Conservation (phyloP, 345 rosid genomes). For the Gossypium rotundifolium region DNA sequence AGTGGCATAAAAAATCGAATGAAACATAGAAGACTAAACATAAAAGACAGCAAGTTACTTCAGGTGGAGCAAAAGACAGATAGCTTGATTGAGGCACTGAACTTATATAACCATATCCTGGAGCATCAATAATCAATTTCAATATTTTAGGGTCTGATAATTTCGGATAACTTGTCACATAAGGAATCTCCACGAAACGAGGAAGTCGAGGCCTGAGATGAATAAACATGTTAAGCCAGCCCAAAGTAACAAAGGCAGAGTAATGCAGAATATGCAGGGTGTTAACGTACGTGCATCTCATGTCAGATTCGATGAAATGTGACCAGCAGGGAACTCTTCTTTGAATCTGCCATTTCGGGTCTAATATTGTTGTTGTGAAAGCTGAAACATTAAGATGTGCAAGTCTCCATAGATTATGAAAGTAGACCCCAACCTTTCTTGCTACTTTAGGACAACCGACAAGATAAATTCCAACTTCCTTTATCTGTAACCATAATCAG, state of each 20-base stretch:
- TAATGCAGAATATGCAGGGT: neutral
- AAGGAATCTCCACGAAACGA: conserved; percentile 43
- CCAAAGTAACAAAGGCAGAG: too few species aligned
- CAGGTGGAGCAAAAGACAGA: conserved; percentile 89
- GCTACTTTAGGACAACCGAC: conserved; percentile 62
- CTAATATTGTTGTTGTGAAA: conserved; percentile 41
- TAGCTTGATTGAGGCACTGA: conserved; percentile 40
- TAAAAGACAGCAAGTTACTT: conserved; percentile 33
- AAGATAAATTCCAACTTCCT: conserved; percentile 78
- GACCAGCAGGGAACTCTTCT: conserved; percentile 92
- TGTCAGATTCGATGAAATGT: conserved; percentile 47
- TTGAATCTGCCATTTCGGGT: conserved; percentile 65
- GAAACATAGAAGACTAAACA: neutral
- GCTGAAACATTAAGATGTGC: conserved; percentile 49
- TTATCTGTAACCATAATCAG: conserved; percentile 43
- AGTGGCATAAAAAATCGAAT: conserved; percentile 13
- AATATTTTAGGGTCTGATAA: conserved; percentile 56
- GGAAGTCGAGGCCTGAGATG: conserved; percentile 65
- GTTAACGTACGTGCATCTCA: conserved; percentile 48
- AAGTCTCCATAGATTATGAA: conserved; percentile 61
- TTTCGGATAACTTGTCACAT: conserved; percentile 58
- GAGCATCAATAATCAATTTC: conserved; percentile 33
- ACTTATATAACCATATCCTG: conserved; percentile 30
- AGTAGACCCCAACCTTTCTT: conserved; percentile 46
- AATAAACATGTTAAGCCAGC: conserved; percentile 10